Base-by-base conservation (phyloP, 495 filamentous ascomycete species). In the Staphylotrichum longicolle region DNA sequence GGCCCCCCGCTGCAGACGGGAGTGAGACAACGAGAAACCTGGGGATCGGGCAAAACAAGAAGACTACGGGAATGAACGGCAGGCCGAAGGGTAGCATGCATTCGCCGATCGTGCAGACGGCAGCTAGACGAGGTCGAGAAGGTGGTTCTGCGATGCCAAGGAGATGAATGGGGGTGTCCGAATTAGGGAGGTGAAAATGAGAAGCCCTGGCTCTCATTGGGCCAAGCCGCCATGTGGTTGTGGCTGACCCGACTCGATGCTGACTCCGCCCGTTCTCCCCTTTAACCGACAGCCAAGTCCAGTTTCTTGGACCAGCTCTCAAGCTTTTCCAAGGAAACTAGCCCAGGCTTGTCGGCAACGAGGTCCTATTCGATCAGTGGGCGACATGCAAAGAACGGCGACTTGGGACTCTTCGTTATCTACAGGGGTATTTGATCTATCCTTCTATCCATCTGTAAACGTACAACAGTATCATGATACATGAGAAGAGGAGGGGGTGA, bases 121-220 rank as follows among this genome's bases (percentile, higher is more conserved):
- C 52, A 55, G 45, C 45, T 62, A 62, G 20, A 42, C 52, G 39
- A 14, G 20, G 60, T 62, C 56, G 45, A 50, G 60, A 50, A 62
- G 60, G 60, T 56, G 60, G 8, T 50, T 12, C 42, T 0, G 9
- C 1, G 12, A 10, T 37, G 42, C 20, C 40, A 33, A 35, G n/a
- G 46, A 34, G 0, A 14, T 34, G 40, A n/a, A 7, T 14, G 39
- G 41, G 32, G 11, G 4, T 12, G 47, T 58, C 60, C 63, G n/a
- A 14, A 66, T 50, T 49, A 58, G 63, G 63, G 55, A 66, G 63
- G 63, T 66, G 45, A 6, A 10, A 54, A 46, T 32, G 30, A 4
- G 12, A 55, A 41, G 4, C 11, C 8, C 7, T 10, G 4, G 4
- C 33, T 32, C 15, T 62, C 55, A 62, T 66, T 66, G 63, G 63